Evolutionary conservation across 2,329 filamentous ascomycete species (phyloP), one percentile per base, ranked within the genome.

Genomic region (Sporothrix inflata): DNA sequence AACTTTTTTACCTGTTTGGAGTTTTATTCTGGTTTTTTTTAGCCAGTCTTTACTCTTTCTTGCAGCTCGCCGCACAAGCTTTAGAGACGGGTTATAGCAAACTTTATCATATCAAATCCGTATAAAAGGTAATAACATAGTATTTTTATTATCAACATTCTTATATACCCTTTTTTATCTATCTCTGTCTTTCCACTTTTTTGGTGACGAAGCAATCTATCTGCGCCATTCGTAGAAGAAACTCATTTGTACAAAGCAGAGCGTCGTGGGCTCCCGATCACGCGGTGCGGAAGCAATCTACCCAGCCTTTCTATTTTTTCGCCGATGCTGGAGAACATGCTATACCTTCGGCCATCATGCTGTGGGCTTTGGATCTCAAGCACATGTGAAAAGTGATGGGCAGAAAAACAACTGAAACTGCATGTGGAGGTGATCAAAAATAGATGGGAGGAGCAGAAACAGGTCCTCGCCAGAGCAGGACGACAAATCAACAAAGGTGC

Each of bases 261-360:
- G 61, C 21, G 40, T 65, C 21, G 12, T 65, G 12, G 40, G 21
- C 40, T 19, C 7, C 61, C 16, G 21, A 30, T 47, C 40, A 65
- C 21, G 40, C 61, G 61, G 61, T 40, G 12, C 38, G 40, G 61
- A 65, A 19, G 38, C 61, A 65, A 65, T 65, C 14, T 65, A 45
- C 21, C n/a, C 61, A 40, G 24, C 61, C 40, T 47, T 30, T 65
- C 40, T 47, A 19, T 14, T 45, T 63, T 65, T 47, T 65, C 24
- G 61, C 61, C 42, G 14, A 30, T 30, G 24, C 24, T 47, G 42
- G 38, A 61, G 34, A 24, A 61, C 34, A 42, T 42, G n/a, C 34
- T 16, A 40, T 38, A 12, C 30, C 21, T 34, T 42, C 19, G 19
- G 57, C 19, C 38, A 11, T 11, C 34, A 61, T 42, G 19, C 3